Evolutionary conservation across 192 early-diverging fungal genomes (phyloP).

Genomic region (Backusella luteola): DNA sequence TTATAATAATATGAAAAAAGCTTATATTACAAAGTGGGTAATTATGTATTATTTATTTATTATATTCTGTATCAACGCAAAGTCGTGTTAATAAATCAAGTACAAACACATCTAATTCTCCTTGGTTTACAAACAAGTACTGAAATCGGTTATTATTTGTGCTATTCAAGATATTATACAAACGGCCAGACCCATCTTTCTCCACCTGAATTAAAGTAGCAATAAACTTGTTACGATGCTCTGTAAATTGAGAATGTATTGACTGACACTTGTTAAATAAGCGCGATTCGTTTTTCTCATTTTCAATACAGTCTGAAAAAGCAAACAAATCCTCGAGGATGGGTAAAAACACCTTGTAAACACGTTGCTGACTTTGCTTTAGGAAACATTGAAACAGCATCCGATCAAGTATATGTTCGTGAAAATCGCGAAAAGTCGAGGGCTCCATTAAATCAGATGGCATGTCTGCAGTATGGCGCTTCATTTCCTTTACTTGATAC

Average conservation of each 20-base stretch:
- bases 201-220: conserved; percentile 38
- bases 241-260: conserved; percentile 35
- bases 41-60: background rate
- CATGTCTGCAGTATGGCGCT: background rate
- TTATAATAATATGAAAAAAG: background rate
- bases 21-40: background rate
- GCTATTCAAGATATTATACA: conserved; percentile 12
- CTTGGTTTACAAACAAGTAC: conserved; percentile 24
- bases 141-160: background rate
- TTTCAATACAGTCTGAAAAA: conserved; percentile 7
- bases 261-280: conserved; percentile 12
- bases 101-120: conserved; percentile 31
- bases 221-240: conserved; percentile 36
- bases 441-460: conserved; percentile 35
- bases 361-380: conserved; percentile 41
- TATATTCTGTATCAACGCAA: conserved; percentile 33
- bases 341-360: conserved; percentile 38
- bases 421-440: conserved; percentile 38
- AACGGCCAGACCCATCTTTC: conserved; percentile 34
- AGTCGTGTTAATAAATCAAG: conserved; percentile 39
- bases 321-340: conserved; percentile 35
- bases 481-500: conserved; percentile 23
- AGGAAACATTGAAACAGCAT: conserved; percentile 47
- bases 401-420: conserved; percentile 46
- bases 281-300: conserved; percentile 10